phyloP scores from a whole-genome alignment of 768 basidiomycete genomes.

The Grammothele lineata region DNA sequence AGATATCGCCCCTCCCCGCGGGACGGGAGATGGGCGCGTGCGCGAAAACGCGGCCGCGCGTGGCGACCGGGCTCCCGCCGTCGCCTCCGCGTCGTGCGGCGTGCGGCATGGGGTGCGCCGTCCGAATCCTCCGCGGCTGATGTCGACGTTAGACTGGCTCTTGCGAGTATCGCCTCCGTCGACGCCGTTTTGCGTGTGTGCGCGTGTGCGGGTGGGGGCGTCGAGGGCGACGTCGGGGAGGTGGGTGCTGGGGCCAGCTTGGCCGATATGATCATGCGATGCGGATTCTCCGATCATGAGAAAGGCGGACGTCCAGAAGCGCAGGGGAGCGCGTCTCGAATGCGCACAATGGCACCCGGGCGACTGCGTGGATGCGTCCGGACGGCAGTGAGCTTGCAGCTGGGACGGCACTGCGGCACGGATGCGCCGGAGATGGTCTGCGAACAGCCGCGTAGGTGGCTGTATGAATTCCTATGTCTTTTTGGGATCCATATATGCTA shows the following conservation, averaged over 20 bases:
- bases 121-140: too few relatives aligned
- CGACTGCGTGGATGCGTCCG: constrained; percentile 7
- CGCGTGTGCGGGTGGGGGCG: neutral
- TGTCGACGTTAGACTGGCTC: too few relatives aligned
- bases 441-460: too few relatives aligned
- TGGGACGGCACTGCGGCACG: constrained; percentile 4
- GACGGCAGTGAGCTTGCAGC: constrained; percentile 1
- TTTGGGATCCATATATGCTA: too few relatives aligned
- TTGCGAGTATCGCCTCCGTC: too few relatives aligned
- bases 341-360: neutral
- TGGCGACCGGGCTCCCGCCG: neutral
- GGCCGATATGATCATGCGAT: constrained; percentile 16
- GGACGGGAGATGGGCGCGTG: constrained; percentile 1
- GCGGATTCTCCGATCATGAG: constrained; percentile 18
- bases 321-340: constrained; percentile 8
- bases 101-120: too few relatives aligned
- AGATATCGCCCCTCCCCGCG: constrained; percentile 4
- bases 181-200: too few relatives aligned
- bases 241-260: constrained; percentile 1
- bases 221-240: neutral
- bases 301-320: constrained; percentile 15
- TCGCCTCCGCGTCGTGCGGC: too few relatives aligned
- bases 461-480: too few relatives aligned
- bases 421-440: too few relatives aligned
- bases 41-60: constrained; percentile 1